phyloP scores from a whole-genome alignment of 768 basidiomycete species.

The Calocybe gangraenosa region DNA sequence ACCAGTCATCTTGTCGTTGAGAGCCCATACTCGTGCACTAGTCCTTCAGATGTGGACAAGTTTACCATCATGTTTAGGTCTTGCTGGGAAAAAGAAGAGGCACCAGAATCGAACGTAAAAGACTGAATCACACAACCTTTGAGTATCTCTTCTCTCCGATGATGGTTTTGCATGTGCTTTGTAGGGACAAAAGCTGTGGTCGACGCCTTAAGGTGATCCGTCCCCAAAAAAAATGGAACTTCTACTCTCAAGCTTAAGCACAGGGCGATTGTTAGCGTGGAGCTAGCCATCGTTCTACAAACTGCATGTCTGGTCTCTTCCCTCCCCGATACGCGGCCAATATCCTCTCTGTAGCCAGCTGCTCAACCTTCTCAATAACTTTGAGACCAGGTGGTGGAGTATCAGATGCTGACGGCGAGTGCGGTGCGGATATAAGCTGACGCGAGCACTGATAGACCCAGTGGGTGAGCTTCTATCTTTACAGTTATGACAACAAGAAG shows the following conservation, averaged over 20 bases:
- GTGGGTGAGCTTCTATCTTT: no score
- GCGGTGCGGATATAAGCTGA: slow-evolving; percentile 41
- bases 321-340: slow-evolving; percentile 56
- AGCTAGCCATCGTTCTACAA: slow-evolving; percentile 28
- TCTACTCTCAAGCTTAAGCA: background rate
- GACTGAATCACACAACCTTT: no score
- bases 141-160: no score
- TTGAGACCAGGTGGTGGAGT: slow-evolving; percentile 46
- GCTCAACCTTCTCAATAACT: slow-evolving; percentile 56
- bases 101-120: no score
- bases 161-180: slow-evolving; percentile 3
- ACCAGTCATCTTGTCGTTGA: no score
- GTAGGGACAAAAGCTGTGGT: background rate
- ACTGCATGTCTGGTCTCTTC: slow-evolving; percentile 35
- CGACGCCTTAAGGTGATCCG: no score
- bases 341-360: slow-evolving; percentile 69
- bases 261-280: background rate
- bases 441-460: slow-evolving; percentile 51
- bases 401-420: slow-evolving; percentile 48
- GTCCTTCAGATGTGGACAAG: no score
- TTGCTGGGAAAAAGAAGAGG: no score
- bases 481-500: background rate
- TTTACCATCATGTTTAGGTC: no score
- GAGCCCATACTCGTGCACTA: no score
- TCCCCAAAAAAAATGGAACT: no score